phyloP scores from a whole-genome alignment of 1,284 basidiomycete species.

The Inonotus hispidus region DNA sequence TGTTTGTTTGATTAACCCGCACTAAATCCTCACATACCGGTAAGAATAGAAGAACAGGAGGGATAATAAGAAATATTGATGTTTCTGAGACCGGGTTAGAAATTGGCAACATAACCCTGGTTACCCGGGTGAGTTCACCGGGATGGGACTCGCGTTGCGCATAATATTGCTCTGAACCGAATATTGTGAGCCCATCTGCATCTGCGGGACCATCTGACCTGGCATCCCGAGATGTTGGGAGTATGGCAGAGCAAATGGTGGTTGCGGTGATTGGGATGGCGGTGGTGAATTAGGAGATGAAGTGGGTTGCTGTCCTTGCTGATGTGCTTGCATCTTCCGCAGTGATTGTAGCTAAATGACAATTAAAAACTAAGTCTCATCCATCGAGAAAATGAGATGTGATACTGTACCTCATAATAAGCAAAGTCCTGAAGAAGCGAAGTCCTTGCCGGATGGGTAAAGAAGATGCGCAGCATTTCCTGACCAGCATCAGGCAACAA shows the following conservation, averaged over 20 bases:
- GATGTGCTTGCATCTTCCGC: constrained; percentile 57
- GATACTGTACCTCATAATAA: constrained; percentile 74
- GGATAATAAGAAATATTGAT: not conserved
- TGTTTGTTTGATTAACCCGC: not conserved
- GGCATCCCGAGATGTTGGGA: constrained; percentile 48
- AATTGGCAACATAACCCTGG: constrained; percentile 53
- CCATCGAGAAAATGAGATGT: constrained; percentile 4
- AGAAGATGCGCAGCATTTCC: constrained; percentile 92
- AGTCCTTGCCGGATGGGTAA: constrained; percentile 85
- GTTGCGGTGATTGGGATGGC: constrained; percentile 33
- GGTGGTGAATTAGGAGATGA: constrained; percentile 32
- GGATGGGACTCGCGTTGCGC: constrained; percentile 69
- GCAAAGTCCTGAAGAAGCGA: constrained; percentile 91
- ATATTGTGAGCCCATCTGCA: constrained; percentile 60
- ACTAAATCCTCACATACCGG: not conserved
- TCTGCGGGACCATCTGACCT: constrained; percentile 53
- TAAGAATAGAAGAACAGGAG: not conserved
- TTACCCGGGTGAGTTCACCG: constrained; percentile 34
- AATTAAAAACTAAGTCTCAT: constrained; percentile 12
- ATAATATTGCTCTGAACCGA: constrained; percentile 74
- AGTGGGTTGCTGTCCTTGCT: constrained; percentile 31
- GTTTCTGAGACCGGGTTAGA: not conserved
- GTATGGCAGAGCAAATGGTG: constrained; percentile 37
- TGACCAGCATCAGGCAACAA: constrained; percentile 89
- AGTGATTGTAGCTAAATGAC: constrained; percentile 62